phyloP scores from a whole-genome alignment of 2,329 filamentous ascomycete species.

The Juglanconis oblonga region DNA sequence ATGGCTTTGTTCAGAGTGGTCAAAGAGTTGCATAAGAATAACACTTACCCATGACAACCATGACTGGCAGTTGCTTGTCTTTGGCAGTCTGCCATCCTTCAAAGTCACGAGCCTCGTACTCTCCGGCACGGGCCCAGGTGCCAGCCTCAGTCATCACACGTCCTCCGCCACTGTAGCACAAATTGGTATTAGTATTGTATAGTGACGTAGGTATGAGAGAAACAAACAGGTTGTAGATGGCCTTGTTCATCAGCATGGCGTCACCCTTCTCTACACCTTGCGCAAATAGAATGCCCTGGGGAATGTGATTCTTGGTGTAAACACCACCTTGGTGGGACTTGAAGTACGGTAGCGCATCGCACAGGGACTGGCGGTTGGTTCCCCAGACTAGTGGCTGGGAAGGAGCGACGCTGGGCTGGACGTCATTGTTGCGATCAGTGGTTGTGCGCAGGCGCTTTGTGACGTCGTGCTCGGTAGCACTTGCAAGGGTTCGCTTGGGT shows the following conservation, averaged over 20 bases:
- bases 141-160: conserved; percentile 25
- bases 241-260: conserved; percentile 39
- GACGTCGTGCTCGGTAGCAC: too few relatives aligned
- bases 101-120: not conserved
- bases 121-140: not conserved
- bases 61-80: conserved; percentile 42
- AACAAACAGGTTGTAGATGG: conserved; percentile 61
- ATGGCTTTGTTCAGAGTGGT: not conserved
- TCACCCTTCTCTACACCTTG: not conserved
- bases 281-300: conserved; percentile 25
- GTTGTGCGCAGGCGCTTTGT: too few relatives aligned
- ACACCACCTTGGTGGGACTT: conserved; percentile 57
- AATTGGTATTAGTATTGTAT: not conserved
- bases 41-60: conserved; percentile 50
- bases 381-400: conserved; percentile 52
- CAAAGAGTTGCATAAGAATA: not conserved
- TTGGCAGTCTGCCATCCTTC: not conserved
- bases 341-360: conserved; percentile 63
- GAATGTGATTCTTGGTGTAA: conserved; percentile 49
- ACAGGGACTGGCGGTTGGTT: conserved; percentile 55
- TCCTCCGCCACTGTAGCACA: conserved; percentile 48
- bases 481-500: too few relatives aligned
- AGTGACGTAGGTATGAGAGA: not conserved
- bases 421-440: too few relatives aligned
- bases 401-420: not conserved